Evolutionary conservation across 768 basidiomycete genomes (phyloP).

Genomic region (Naganishia antarctica): DNA sequence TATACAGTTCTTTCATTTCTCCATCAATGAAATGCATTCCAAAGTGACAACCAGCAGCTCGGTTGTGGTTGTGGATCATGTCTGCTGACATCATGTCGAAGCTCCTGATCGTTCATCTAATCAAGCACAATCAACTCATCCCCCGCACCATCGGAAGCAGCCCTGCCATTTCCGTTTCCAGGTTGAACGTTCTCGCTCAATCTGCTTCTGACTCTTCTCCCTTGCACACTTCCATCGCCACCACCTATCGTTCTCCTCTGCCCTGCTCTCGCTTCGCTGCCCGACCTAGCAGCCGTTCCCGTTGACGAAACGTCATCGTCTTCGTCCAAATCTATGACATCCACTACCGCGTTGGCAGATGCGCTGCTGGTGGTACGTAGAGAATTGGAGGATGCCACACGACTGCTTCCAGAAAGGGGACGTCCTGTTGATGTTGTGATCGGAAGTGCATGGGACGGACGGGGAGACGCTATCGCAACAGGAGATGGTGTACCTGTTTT

Average conservation of each 20-base stretch:
- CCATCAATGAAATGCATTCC: too few species aligned
- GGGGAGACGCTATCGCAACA: not conserved
- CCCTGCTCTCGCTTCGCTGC: conserved; percentile 4
- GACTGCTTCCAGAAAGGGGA: conserved; percentile 13
- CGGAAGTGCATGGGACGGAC: conserved; percentile 9
- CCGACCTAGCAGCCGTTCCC: not conserved
- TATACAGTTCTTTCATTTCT: too few species aligned
- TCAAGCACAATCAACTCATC: conserved; percentile 17
- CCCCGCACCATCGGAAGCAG: not conserved
- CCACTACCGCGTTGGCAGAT: conserved; percentile 9
- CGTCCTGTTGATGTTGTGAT: not conserved
- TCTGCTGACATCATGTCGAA: too few species aligned
- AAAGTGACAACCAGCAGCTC: too few species aligned
- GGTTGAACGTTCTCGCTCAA: not conserved
- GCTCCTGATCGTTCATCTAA: not conserved
- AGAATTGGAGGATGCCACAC: conserved; percentile 6
- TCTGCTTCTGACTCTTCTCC: conserved; percentile 15
- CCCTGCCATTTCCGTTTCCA: not conserved
- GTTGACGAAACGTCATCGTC: not conserved
- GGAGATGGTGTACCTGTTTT: not conserved
- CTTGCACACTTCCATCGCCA: conserved; percentile 4
- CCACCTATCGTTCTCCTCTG: conserved; percentile 2
- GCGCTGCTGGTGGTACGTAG: not conserved
- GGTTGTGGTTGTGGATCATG: too few species aligned
- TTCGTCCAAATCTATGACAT: conserved; percentile 16